A percentile compares a stretch with the other conserved stretches of the same genome.
These are phyloP conservation scores for rapeseed (Brassica napus) DNA, from an alignment of 345 rosid species.

Conservation along the genomic window DNA sequence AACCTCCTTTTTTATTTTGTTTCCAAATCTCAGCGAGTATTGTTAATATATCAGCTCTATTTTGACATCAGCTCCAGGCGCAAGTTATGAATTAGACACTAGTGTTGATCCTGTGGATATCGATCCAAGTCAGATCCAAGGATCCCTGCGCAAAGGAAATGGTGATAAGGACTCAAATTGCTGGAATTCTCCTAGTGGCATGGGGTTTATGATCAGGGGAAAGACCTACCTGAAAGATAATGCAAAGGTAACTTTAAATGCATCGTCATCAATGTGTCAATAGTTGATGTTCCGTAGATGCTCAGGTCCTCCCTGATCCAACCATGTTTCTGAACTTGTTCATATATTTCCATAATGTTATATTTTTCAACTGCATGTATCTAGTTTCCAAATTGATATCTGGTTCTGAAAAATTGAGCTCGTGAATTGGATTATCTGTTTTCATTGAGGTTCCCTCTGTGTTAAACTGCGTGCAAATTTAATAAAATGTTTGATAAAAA, in stretches of 20 bases:
- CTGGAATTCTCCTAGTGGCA: slow-evolving; percentile 89
- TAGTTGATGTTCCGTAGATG: slow-evolving; percentile 5
- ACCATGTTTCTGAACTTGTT: slow-evolving; percentile 9
- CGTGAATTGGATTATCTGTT: slow-evolving; percentile 1
- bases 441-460: not conserved
- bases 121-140: slow-evolving; percentile 60
- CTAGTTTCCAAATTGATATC: slow-evolving; percentile 2
- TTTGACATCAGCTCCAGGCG: slow-evolving; percentile 56
- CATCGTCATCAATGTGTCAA: slow-evolving; percentile 14
- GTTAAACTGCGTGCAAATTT: slow-evolving; percentile 1
- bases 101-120: slow-evolving; percentile 49
- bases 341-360: not conserved
- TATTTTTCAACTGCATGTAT: slow-evolving; percentile 3
- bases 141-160: slow-evolving; percentile 62
- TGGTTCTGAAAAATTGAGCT: not conserved
- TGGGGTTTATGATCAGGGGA: slow-evolving; percentile 93
- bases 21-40: slow-evolving; percentile 10
- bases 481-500: not conserved
- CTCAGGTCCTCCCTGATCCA: slow-evolving; percentile 1
- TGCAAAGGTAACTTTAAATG: slow-evolving; percentile 55
- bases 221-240: slow-evolving; percentile 83
- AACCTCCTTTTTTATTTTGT: not conserved
- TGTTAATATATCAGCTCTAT: slow-evolving; percentile 29
- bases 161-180: slow-evolving; percentile 71
- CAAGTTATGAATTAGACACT: slow-evolving; percentile 62